phyloP scores from a whole-genome alignment of 2,329 filamentous ascomycete species.

The Ophiosphaerella herpotricha region DNA sequence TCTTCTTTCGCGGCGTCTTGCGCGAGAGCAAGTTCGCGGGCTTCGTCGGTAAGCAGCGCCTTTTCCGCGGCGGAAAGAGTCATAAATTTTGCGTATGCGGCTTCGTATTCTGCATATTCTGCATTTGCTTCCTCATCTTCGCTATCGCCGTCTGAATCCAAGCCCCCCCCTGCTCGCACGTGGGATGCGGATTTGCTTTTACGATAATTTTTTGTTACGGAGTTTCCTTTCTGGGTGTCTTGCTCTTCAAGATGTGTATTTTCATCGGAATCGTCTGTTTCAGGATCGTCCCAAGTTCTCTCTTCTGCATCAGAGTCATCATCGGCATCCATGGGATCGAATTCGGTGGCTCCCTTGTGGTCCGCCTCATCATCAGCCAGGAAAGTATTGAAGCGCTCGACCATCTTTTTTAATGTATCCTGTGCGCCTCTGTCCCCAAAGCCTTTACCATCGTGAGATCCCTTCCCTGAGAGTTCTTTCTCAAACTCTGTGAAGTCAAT shows the following conservation, averaged over 20 bases:
- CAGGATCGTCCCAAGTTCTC: conserved; percentile 50
- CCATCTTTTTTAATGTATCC: conserved; percentile 84
- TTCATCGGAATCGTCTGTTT: conserved; percentile 45
- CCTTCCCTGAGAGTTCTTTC: conserved; percentile 67
- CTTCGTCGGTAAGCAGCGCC: conserved; percentile 38
- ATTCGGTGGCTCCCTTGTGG: conserved; percentile 70
- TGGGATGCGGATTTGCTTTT: conserved; percentile 56
- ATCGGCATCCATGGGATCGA: conserved; percentile 71
- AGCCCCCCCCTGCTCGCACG: conserved; percentile 49
- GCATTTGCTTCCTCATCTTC: conserved; percentile 71
- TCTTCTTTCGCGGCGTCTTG: conserved; percentile 48
- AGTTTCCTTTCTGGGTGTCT: conserved; percentile 45
- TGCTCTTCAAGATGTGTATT: conserved; percentile 51
- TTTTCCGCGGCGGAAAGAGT: conserved; percentile 57
- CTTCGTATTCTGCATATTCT: conserved; percentile 73
- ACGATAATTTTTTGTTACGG: conserved; percentile 65
- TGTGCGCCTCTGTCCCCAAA: conserved; percentile 71
- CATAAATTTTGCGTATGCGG: conserved; percentile 86
- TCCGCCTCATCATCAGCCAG: conserved; percentile 84
- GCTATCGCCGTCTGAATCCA: conserved; percentile 48
- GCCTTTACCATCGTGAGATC: conserved; percentile 27
- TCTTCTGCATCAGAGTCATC: conserved; percentile 56
- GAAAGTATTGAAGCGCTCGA: conserved; percentile 90
- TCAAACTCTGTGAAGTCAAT: conserved; percentile 92
- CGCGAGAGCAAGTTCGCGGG: conserved; percentile 43